Conservation (phyloP, 2,329 filamentous ascomycete genomes). For the Cladosporium sp. region DNA sequence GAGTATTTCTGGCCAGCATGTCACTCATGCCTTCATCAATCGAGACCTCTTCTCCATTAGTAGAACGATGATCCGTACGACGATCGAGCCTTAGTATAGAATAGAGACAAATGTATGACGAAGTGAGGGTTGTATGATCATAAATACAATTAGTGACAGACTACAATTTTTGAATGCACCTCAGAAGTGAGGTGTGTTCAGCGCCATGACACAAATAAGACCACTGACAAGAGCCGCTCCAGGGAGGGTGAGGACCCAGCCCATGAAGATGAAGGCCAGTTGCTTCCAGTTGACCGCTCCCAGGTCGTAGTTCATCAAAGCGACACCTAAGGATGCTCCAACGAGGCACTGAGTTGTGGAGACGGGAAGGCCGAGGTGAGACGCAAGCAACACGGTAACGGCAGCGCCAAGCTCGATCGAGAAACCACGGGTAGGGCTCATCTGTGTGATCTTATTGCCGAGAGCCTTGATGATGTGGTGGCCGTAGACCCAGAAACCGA, state of each 20-base stretch:
- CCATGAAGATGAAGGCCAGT: constrained; percentile 55
- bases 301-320: constrained; percentile 55
- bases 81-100: no score
- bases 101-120: no score
- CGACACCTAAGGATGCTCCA: constrained; percentile 58
- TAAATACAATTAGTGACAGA: no score
- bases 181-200: constrained; percentile 30
- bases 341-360: constrained; percentile 62
- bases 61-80: no score
- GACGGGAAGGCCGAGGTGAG: constrained; percentile 57
- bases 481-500: constrained; percentile 55
- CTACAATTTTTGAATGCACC: neutral
- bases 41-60: no score
- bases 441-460: constrained; percentile 58
- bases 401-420: constrained; percentile 58
- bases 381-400: constrained; percentile 59
- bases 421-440: constrained; percentile 56
- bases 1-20: no score
- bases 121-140: no score
- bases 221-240: constrained; percentile 53
- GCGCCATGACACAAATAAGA: constrained; percentile 49
- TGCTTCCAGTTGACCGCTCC: constrained; percentile 59
- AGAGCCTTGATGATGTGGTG: constrained; percentile 61
- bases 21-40: no score
- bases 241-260: constrained; percentile 59